Conservation (phyloP, 371 early-diverging fungal genomes). For the Dinochytrium kinnereticum region DNA sequence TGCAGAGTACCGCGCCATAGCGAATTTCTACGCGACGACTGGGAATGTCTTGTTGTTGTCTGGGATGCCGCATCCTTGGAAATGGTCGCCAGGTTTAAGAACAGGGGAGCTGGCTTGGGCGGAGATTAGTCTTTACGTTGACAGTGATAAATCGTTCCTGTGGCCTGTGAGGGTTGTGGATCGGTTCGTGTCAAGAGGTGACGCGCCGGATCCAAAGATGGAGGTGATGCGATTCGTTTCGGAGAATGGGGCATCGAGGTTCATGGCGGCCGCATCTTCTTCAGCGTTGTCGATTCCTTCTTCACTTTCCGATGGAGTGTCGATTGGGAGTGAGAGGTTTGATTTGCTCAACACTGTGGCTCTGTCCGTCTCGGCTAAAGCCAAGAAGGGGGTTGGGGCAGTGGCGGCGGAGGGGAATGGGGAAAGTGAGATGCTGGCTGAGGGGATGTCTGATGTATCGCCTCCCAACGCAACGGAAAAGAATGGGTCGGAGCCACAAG, state of each 20-base stretch:
- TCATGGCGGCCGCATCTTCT: background rate
- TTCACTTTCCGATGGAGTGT: background rate
- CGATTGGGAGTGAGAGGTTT: background rate
- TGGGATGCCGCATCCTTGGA: conserved; percentile 14
- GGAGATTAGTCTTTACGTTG: background rate
- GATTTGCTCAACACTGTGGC: conserved; percentile 23
- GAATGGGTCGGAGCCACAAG: background rate
- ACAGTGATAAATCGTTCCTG: background rate
- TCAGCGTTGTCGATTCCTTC: background rate
- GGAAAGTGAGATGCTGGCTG: background rate
- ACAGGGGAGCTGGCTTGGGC: conserved; percentile 29
- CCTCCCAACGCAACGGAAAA: background rate
- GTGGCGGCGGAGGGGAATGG: background rate
- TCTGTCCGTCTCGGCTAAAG: background rate
- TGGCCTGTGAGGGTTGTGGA: conserved; percentile 26
- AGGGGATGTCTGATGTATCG: background rate
- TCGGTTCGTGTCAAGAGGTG: conserved; percentile 4
- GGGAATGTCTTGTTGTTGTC: background rate
- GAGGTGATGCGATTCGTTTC: background rate
- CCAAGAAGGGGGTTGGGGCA: background rate
- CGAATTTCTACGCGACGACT: background rate
- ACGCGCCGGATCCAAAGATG: background rate
- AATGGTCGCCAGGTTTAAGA: conserved; percentile 26
- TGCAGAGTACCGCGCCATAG: background rate
- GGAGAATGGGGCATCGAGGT: background rate